Evolutionary conservation across 345 rosid genomes (phyloP), one percentile per base, ranked within the genome.

Genomic region (Zanthoxylum bungeanum): DNA sequence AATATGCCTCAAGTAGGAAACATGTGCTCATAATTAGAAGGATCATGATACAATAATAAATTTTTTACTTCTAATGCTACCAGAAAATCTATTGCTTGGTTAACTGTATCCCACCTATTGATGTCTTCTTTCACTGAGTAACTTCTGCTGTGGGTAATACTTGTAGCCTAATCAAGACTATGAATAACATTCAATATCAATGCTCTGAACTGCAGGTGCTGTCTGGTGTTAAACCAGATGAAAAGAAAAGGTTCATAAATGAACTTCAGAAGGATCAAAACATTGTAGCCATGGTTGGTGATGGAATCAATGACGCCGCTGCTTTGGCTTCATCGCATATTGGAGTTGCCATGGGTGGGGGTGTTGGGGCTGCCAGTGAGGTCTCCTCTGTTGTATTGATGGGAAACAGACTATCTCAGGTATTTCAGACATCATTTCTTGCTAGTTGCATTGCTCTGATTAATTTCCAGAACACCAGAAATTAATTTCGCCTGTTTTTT

Each of bases 331-430:
- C 87, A 60, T 79, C 97, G 65, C 90, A 92, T 71, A 74, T 94
- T 80, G 98, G 98, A 73, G 86, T 92, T 65, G 97, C 97, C 69
- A 89, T 94, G 97, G 93, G 98, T 42, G 90, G 87, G 50, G 95
- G 97, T 78, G 97, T 90, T 81, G 97, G 93, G 76, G 98, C 97
- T 33, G 98, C 98, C 63, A 87, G 89, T 76, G 98, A 94, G 87
- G 98, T 89, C 52, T 94, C 97, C 81, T 91, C 98, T 60, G 72
- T 94, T 66, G 95, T 94, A 70, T 76, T 94, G 76, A 88, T 92
- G 96, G 92, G 98, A 34, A 87, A 94, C 79, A 82, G 85, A 67
- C 82, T 92, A 75, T 84, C 97, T n/a, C 98, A 94, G 98, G 98
- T 91, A 85, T 76, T 39, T 64, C n/a, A n/a, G n/a, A n/a, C n/a